Conservation (phyloP, 306 rosid genomes). For the Trichosanthes cucumerina region DNA sequence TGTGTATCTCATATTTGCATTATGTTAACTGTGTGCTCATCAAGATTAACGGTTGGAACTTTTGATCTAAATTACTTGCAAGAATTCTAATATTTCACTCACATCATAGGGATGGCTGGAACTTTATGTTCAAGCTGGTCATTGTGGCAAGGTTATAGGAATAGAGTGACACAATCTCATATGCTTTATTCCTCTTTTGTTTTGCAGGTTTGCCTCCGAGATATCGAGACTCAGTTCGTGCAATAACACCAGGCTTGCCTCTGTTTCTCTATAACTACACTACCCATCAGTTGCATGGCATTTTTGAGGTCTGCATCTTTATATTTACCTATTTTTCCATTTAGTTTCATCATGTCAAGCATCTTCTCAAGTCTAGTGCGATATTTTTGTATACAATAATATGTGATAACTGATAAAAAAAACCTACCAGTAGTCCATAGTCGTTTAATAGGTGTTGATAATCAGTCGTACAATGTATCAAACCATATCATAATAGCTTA, state of each 20-base stretch:
- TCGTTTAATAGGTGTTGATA: background rate
- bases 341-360: constrained; percentile 8
- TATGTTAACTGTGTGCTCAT: background rate
- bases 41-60: background rate
- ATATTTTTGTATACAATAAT: background rate
- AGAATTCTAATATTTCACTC: background rate
- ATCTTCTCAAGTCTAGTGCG: background rate
- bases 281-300: constrained; percentile 91
- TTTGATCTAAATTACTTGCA: background rate
- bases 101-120: background rate
- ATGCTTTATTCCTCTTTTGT: constrained; percentile 10
- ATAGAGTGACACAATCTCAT: background rate
- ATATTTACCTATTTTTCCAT: background rate
- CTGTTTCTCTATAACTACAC: constrained; percentile 91
- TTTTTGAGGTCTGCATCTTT: constrained; percentile 61
- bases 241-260: constrained; percentile 89
- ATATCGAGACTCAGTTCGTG: constrained; percentile 91
- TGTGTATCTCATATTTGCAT: background rate
- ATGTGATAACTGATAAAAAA: background rate
- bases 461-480: background rate
- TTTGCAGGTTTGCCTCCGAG: constrained; percentile 89
- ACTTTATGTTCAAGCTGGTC: background rate
- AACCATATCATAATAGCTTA: background rate
- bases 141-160: background rate
- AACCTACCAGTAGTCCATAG: background rate